phyloP scores from a whole-genome alignment of 768 basidiomycete species.

The Trametes gibbosa region DNA sequence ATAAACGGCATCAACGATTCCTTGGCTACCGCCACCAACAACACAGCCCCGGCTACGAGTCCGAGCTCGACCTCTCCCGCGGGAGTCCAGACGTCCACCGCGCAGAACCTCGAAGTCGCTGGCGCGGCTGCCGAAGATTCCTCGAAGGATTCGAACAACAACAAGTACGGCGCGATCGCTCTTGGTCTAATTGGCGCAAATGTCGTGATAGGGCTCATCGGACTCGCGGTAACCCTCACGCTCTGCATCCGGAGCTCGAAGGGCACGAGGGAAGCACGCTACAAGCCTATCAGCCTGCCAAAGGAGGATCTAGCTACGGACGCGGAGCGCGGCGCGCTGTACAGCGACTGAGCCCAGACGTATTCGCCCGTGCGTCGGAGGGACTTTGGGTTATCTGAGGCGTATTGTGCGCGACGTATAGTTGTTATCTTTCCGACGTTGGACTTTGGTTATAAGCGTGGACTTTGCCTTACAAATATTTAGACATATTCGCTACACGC shows the following conservation, averaged over 20 bases:
- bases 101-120: not conserved
- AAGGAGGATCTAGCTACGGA: not conserved
- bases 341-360: not conserved
- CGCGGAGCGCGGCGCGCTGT: not conserved
- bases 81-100: not conserved
- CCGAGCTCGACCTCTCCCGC: not conserved
- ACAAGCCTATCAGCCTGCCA: conserved; percentile 1
- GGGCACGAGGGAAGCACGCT: not conserved
- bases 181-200: not conserved
- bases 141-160: not conserved
- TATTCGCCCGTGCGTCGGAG: too few species aligned
- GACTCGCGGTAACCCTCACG: not conserved
- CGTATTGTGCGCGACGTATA: too few species aligned
- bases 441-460: too few species aligned
- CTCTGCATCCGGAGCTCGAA: not conserved
- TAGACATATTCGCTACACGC: too few species aligned
- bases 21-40: not conserved
- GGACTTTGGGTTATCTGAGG: too few species aligned
- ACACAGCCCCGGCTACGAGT: not conserved
- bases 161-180: not conserved
- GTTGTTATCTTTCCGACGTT: too few species aligned
- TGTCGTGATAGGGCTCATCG: not conserved
- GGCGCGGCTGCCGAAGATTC: not conserved
- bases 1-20: not conserved
- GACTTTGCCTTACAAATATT: too few species aligned